Evolutionary conservation across 768 basidiomycete genomes (phyloP), one percentile per base, ranked within the genome.

Genomic region (Boletellus ananas): DNA sequence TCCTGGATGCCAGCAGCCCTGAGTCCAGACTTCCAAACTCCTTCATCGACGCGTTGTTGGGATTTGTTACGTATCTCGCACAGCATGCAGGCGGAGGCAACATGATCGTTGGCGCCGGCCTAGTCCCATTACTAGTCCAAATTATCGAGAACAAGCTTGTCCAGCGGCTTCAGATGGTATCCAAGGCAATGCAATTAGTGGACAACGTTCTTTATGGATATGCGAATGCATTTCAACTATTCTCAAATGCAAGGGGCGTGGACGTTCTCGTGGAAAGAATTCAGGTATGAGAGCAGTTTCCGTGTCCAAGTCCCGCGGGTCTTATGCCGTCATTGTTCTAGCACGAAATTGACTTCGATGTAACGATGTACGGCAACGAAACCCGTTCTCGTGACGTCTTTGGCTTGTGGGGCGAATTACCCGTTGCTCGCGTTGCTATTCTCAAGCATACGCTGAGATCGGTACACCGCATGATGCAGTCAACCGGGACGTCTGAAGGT

Each of bases 401-500:
- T 56, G 74, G 72, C 18, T 75, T 77, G 17, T 83, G 81, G 65
- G 81, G 81, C 75, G 57, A 54, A 55, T 73, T 96, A 41, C 80
- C 90, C 1, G 81, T 90, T 47, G 74, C 81, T 41, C 81, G 85
- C 4, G 83, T 84, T 21, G 84, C 85, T 34, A 83, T 92, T n/a
- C 72, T 98, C 58, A 96, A 95, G 69, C 86, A 93, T 55, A 81
- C 92, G 10, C 68, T 99, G 29, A 85, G 96, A 25, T 93, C 94
- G 1, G 83, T 95, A 72, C 93, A 96, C 59, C 84, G 96, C 25
- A 92, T 98, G 83, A 96, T 99, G 94, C 90, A 94, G 62, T 87
- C 89, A 0, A 87, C 92, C 0, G 95, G 95, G 9, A 88, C 90
- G 4, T 85, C 93, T 4, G 96, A 99, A 65, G 94, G 94, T 2